phyloP scores from a whole-genome alignment of 306 rosid species.

The Castanea mollissima region DNA sequence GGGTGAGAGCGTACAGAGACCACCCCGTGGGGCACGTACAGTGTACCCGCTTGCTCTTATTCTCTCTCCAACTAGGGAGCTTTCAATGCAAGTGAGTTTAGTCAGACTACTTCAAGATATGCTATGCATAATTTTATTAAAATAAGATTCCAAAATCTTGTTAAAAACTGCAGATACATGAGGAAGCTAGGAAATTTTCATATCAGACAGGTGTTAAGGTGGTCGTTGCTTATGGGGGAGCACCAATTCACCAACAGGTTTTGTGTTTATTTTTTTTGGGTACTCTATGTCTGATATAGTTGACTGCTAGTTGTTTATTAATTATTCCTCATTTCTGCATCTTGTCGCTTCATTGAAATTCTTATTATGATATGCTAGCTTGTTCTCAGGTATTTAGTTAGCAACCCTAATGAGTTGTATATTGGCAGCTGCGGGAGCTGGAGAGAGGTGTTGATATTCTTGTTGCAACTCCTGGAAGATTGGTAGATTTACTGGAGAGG shows the following conservation, averaged over 20 bases:
- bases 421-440: conserved; percentile 73
- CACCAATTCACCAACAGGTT: conserved; percentile 88
- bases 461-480: conserved; percentile 95
- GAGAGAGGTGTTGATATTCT: conserved; percentile 95
- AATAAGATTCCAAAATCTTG: neutral
- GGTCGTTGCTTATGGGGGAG: conserved; percentile 93
- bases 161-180: conserved; percentile 65
- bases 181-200: conserved; percentile 66
- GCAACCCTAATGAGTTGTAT: conserved; percentile 15
- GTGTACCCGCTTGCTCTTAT: conserved; percentile 85
- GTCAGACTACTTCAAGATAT: neutral
- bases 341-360: neutral
- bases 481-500: conserved; percentile 90
- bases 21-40: conserved; percentile 70
- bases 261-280: neutral
- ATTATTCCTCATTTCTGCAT: neutral
- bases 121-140: neutral
- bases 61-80: conserved; percentile 92
- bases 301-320: neutral
- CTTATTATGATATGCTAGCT: neutral
- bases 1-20: conserved; percentile 61
- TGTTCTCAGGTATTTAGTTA: neutral
- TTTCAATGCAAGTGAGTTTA: conserved; percentile 78
- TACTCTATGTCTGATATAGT: neutral
- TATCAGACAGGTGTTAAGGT: conserved; percentile 90